Conservation (phyloP, 2,329 filamentous ascomycete genomes). For the Leptodontidium sp. region DNA sequence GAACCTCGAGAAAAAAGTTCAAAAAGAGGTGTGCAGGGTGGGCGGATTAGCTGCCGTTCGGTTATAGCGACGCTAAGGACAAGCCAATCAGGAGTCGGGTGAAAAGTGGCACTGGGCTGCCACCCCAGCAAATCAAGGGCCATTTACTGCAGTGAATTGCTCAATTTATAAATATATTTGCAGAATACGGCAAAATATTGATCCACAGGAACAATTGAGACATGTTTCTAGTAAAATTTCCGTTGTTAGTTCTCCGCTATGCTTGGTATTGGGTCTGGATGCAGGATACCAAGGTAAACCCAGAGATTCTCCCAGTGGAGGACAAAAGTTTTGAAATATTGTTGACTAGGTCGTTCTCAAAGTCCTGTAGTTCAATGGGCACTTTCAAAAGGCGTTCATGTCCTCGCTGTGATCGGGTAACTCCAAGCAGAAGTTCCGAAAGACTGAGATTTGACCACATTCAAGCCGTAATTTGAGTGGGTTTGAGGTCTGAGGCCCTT, state of each 20-base stretch:
- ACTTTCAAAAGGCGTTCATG: no score
- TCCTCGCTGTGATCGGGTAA: no score
- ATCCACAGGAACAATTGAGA: not conserved
- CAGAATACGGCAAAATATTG: slow-evolving; percentile 8
- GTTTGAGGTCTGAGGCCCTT: not conserved
- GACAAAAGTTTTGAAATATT: no score
- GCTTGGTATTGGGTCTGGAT: not conserved
- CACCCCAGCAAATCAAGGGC: slow-evolving; percentile 2
- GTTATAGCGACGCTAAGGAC: slow-evolving; percentile 16
- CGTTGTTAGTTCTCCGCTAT: not conserved
- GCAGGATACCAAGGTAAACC: no score
- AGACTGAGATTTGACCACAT: not conserved
- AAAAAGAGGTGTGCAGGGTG: slow-evolving; percentile 10
- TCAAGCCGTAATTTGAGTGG: not conserved
- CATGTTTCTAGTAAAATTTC: not conserved
- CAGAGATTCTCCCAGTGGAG: no score
- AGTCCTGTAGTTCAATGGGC: no score
- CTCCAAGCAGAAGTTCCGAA: not conserved
- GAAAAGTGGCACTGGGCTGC: not conserved
- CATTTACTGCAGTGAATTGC: not conserved
- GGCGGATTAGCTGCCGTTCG: slow-evolving; percentile 18
- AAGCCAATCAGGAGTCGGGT: not conserved
- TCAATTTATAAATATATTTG: not conserved
- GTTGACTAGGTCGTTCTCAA: no score
- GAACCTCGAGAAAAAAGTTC: slow-evolving; percentile 22